Base-by-base conservation (phyloP, 192 early-diverging fungal species). In the Obelidium mucronatum region DNA sequence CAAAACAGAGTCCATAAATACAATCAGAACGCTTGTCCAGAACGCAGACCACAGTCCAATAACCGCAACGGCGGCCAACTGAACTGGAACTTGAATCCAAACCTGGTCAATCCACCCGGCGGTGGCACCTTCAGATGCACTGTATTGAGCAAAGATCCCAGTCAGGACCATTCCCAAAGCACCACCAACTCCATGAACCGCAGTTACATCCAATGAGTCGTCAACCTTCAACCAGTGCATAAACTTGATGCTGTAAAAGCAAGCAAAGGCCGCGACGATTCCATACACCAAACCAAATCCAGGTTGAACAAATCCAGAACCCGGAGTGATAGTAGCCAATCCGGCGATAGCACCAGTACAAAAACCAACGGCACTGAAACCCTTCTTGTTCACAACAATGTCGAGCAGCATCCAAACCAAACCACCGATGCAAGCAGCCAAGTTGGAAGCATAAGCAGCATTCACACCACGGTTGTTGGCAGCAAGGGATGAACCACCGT, bases 331-430 rank as follows among this genome's bases (percentile, higher is more conserved):
- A 33, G 93, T 91, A 4, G 97, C 97, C 37, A 99, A 79, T 17
- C 94, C 97, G 36, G 95, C 88, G 30, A 99, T 90, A 19, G 93
- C 95, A 60, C 97, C 97, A 22, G 95, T 96, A 83, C 97, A 98
- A 81, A 94, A 97, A 24, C 93, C 94, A 58, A 99, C 85, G 51
- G 90, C 93, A 15, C 96, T 97, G 28, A 96, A 87, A 82, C 94
- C 95, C 58, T 83, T 85, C 30, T 91, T 93, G 66, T 90, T 84
- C 79, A 73, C 53, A 48, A 88, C 73, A 87, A 80, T 94, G 79
- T 96, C 94, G 28, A 92, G 78, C 13, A 90, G 56, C 63, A 93
- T 88, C 97, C 97, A 98, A 28, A 93, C 84, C 15, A 98, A 74
- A 15, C 91, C 94, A 42, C 91, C 96, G 37, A 91, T 80, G 42